phyloP scores from a whole-genome alignment of 1,284 basidiomycete species.

The Fomitiporia mediterranea region DNA sequence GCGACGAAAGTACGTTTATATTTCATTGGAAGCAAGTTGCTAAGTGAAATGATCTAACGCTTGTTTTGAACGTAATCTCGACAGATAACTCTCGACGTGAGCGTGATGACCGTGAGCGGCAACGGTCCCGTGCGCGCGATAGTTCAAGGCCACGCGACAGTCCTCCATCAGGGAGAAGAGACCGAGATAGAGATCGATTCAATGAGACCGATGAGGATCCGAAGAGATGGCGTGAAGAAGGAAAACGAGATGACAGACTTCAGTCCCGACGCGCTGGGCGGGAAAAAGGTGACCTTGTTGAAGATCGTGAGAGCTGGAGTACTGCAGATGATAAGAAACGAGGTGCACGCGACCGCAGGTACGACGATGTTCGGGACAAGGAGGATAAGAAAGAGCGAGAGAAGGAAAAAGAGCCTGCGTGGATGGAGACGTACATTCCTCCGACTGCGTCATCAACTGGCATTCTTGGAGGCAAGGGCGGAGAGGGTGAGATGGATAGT shows the following conservation, averaged over 20 bases:
- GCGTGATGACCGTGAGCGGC: slow-evolving; percentile 51
- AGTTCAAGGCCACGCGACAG: slow-evolving; percentile 15
- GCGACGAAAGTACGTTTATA: slow-evolving; percentile 55
- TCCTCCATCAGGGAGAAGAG: slow-evolving; percentile 32
- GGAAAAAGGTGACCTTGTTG: slow-evolving; percentile 37
- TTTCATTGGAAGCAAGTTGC: not conserved
- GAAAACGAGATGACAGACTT: slow-evolving; percentile 19
- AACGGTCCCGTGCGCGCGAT: slow-evolving; percentile 19
- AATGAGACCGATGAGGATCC: slow-evolving; percentile 19
- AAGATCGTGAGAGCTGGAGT: slow-evolving; percentile 43
- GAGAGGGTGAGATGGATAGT: slow-evolving; percentile 70
- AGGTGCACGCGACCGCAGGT: slow-evolving; percentile 54
- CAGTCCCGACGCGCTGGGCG: slow-evolving; percentile 37
- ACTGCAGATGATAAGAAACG: slow-evolving; percentile 55
- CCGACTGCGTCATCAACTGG: slow-evolving; percentile 44
- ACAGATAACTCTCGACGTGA: slow-evolving; percentile 48
- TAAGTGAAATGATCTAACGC: slow-evolving; percentile 16
- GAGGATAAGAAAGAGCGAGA: slow-evolving; percentile 55
- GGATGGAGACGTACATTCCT: slow-evolving; percentile 87
- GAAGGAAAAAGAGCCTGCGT: slow-evolving; percentile 81
- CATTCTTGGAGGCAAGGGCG: slow-evolving; percentile 56
- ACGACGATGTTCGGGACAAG: slow-evolving; percentile 39
- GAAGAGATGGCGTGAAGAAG: slow-evolving; percentile 20
- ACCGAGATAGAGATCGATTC: slow-evolving; percentile 28
- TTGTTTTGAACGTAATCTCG: not conserved